Evolutionary conservation across 371 early-diverging fungal species (phyloP), one percentile per base, ranked within the genome.

Genomic region (Rhizopus delemar): DNA sequence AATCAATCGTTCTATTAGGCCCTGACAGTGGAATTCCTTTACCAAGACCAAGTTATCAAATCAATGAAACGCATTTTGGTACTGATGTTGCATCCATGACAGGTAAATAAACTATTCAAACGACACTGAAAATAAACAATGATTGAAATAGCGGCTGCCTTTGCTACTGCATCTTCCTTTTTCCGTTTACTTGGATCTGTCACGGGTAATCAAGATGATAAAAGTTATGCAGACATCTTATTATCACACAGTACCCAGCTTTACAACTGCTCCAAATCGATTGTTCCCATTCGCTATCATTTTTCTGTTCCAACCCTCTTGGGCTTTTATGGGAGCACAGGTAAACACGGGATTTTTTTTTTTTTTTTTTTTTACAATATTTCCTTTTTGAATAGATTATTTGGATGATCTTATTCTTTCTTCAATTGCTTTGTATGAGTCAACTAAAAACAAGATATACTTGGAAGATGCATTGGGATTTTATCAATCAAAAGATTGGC

Each of bases 51-150:
- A 61, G 80, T 31, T 75, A 60, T 55, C 60, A 68, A 48, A 71
- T 83, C 32, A 75, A 67, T 57, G 71, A 48, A 34, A 64, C 59
- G 12, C 8, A 53, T 4, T 84, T 82, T 50, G 84, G 84, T 35
- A 80, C 84, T 0, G 84, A 83, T 56, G 78, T 65, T 35, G 74
- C 73, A 32, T 70, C 80, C 3, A 72, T 76, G 69, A 73, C 80
- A 7, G 58, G 68, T 67, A 60, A 33, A 33, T 28, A 9, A 9
- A 9, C 28, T 29, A 22, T 22, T 22, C 0, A 22, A 22, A 22
- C 22, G 22, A 22, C 22, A 22, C 22, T 22, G 22, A 22, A 22
- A 22, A 22, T 22, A 22, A 22, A 0, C 22, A 22, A 22, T 22
- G 35, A 13, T 34, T 12, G 16, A n/a, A 9, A 28, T 53, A 68